Base-by-base conservation (phyloP, 164 flowering plant species). In the Nymphaea colorata region DNA sequence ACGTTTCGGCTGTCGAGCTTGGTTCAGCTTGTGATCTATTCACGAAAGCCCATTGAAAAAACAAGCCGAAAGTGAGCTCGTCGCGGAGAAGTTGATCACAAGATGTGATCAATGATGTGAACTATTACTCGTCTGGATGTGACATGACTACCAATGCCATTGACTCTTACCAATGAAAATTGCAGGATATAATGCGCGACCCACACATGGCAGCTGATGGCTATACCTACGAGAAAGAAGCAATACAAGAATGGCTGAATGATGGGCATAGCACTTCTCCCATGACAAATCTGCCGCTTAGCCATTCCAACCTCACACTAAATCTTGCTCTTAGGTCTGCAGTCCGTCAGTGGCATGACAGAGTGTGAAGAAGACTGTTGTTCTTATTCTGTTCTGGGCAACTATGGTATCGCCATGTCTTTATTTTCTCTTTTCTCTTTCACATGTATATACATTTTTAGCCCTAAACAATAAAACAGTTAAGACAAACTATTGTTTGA, bases 181-280 rank as follows among this genome's bases (percentile, higher is more conserved):
- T 79, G 73, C 88, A 93, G 98, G 96, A 93, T 76, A 73, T 89
- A 15, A 90, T 93, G 98, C 82, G 68, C 73, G 94, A 93, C 69
- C 97, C 98, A 4, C 90, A 82, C 0, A 81, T 86, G 4, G 96
- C 97, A 4, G 91, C 98, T 0, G 98, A 93, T 76, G 98, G 98
- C 3, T 87, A 70, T 67, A 89, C 98, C 0, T 93, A 93, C 47
- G 96, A 93, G 73, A 87, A 82, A 7, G 96, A 88, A 69, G 96
- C 91, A 14, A 2, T 93, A 3, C 76, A 68, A 70, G 89, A 86
- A 73, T 93, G 98, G 96, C 73, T 93, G 0, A 92, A 84, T 7
- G 59, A 86, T 57, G 94, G 93, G 36, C 36, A 25, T 25, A 25
- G 36, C 36, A 25, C 36, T 25, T 25, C 36, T 25, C 36, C 36